Evolutionary conservation across 2,329 filamentous ascomycete genomes (phyloP).

Genomic region (Saccharata proteae): DNA sequence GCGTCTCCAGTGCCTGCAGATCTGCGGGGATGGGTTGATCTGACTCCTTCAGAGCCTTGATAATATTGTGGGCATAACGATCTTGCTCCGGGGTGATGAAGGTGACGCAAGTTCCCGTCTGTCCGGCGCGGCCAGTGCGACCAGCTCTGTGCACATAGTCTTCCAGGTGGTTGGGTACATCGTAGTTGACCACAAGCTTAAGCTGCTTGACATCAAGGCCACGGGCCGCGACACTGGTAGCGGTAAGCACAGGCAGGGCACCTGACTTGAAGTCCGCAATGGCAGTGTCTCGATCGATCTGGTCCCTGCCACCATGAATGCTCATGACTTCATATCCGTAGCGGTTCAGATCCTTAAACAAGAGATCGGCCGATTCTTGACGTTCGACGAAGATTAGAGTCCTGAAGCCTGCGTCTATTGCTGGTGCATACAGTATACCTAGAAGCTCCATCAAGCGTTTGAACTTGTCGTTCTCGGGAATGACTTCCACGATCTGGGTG

Average conservation of each 20-base stretch:
- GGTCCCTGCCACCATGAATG: constrained; percentile 88
- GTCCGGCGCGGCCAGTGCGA: constrained; percentile 86
- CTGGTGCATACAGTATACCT: constrained; percentile 71
- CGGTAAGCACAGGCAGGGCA: constrained; percentile 77
- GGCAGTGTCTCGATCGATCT: constrained; percentile 83
- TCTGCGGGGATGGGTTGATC: constrained; percentile 68
- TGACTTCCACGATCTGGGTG: constrained; percentile 79
- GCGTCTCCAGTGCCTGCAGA: constrained; percentile 47
- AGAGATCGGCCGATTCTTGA: constrained; percentile 76
- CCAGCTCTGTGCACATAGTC: constrained; percentile 94
- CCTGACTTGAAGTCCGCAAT: constrained; percentile 91
- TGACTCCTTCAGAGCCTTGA: constrained; percentile 86
- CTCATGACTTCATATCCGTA: constrained; percentile 88
- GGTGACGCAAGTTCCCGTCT: constrained; percentile 87
- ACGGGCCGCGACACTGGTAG: constrained; percentile 88
- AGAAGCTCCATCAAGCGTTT: constrained; percentile 72
- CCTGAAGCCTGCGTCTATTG: constrained; percentile 64
- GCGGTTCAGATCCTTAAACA: constrained; percentile 64
- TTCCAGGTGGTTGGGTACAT: constrained; percentile 86
- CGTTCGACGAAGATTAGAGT: constrained; percentile 85
- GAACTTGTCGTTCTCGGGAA: constrained; percentile 71
- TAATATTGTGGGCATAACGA: constrained; percentile 76
- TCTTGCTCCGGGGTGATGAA: constrained; percentile 89
- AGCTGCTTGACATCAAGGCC: constrained; percentile 93
- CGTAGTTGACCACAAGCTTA: constrained; percentile 91